phyloP scores from a whole-genome alignment of 2,329 filamentous ascomycete genomes.

The Cordyceps javanica region DNA sequence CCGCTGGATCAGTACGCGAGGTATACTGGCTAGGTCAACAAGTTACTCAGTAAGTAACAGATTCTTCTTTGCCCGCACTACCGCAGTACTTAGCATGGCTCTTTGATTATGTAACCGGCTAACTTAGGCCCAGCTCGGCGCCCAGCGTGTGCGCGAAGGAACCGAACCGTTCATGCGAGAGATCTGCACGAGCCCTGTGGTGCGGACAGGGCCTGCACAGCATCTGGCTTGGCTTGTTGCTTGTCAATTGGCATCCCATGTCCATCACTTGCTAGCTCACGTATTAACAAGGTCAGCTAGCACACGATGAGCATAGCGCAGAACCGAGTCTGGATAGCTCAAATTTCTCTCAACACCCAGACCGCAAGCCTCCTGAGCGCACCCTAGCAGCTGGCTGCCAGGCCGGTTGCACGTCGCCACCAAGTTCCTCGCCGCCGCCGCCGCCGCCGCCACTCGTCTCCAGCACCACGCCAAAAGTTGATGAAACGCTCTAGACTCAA shows the following conservation, averaged over 20 bases:
- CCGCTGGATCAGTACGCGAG: neutral
- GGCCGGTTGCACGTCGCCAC: no score
- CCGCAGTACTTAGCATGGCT: no score
- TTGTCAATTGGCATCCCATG: neutral
- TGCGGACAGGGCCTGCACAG: neutral
- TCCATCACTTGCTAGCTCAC: neutral
- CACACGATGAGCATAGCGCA: neutral
- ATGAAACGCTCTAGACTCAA: conserved; percentile 4
- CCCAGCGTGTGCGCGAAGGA: neutral
- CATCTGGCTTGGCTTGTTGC: neutral
- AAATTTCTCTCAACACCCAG: neutral
- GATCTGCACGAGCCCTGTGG: conserved; percentile 1
- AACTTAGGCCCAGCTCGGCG: neutral
- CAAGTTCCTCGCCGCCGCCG: neutral
- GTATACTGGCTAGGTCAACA: no score
- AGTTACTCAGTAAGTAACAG: no score
- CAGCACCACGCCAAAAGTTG: neutral
- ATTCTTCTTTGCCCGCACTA: neutral
- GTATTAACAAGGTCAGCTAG: neutral
- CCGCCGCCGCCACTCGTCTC: neutral
- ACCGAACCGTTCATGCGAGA: neutral
- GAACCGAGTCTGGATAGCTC: neutral
- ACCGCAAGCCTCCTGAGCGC: neutral
- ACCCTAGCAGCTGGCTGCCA: neutral
- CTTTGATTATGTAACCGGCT: neutral